Percentiles rank a stretch among this genome's conserved stretches.
phyloP scores from a whole-genome alignment of 805 yeast species.

The Kodamaea nitidulidarum region DNA sequence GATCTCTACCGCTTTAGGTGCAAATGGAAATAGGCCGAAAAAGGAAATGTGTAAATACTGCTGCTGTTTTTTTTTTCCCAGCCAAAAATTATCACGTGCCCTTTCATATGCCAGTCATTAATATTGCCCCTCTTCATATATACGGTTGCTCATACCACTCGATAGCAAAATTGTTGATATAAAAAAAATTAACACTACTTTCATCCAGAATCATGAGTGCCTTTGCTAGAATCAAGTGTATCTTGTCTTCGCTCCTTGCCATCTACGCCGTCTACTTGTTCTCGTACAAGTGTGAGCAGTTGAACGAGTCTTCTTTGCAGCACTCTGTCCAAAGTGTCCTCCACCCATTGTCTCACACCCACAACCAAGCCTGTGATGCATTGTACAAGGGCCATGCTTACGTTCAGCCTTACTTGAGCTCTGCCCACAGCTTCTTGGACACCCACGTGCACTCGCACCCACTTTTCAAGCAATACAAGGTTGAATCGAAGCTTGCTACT shows the following conservation, averaged over 20 bases:
- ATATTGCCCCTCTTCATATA: background rate
- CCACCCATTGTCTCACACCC: conserved; percentile 38
- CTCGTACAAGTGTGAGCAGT: conserved; percentile 36
- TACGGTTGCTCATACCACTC: background rate
- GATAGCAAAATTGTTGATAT: conserved; percentile 1
- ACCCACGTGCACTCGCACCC: conserved; percentile 35
- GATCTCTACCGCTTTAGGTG: conserved; percentile 2
- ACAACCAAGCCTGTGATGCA: conserved; percentile 31
- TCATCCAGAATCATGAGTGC: conserved; percentile 10
- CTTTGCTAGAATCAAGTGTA: conserved; percentile 18
- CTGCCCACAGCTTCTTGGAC: conserved; percentile 30
- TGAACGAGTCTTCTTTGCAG: conserved; percentile 27
- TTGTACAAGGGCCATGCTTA: conserved; percentile 26
- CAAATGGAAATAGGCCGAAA: conserved; percentile 3
- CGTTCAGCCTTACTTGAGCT: conserved; percentile 28
- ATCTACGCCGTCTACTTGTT: conserved; percentile 36
- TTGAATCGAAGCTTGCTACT: conserved; percentile 23
- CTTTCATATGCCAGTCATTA: conserved; percentile 5
- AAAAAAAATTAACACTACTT: background rate
- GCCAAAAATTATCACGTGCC: conserved; percentile 1
- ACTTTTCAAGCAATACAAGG: conserved; percentile 29
- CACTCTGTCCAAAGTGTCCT: conserved; percentile 27
- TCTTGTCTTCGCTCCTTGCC: conserved; percentile 22
- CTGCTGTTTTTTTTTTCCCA: background rate
- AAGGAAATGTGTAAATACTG: conserved; percentile 1